Conservation (phyloP, 306 rosid genomes). For the Alnus glutinosa region DNA sequence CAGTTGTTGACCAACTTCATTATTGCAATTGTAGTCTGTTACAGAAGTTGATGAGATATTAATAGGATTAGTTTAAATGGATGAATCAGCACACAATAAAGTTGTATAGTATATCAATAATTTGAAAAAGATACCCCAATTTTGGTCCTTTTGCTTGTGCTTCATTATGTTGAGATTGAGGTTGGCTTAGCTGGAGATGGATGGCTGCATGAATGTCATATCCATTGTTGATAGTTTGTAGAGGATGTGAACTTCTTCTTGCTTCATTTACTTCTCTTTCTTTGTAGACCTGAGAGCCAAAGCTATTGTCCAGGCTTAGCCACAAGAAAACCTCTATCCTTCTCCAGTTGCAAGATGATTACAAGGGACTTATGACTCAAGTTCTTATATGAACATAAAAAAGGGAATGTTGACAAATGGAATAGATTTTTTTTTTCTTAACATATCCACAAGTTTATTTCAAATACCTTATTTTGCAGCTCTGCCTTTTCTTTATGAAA, state of each 20-base stretch:
- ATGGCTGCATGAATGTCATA: constrained; percentile 49
- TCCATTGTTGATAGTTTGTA: constrained; percentile 40
- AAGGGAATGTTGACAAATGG: background rate
- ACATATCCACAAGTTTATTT: background rate
- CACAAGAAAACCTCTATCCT: constrained; percentile 17
- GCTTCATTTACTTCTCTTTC: constrained; percentile 37
- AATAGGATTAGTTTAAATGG: background rate
- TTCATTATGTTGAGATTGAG: constrained; percentile 57
- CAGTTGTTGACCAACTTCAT: constrained; percentile 28
- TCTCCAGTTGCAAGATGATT: constrained; percentile 23
- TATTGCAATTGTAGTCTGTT: constrained; percentile 73
- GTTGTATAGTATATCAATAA: constrained; percentile 10
- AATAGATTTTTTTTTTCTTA: background rate
- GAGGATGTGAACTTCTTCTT: constrained; percentile 35
- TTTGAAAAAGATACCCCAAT: constrained; percentile 62
- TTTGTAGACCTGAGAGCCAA: constrained; percentile 52
- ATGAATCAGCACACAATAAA: background rate
- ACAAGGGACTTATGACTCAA: background rate
- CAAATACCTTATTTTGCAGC: constrained; percentile 53
- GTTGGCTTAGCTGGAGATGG: constrained; percentile 75
- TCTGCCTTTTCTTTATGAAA: constrained; percentile 55
- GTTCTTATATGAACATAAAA: background rate
- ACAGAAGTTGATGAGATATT: constrained; percentile 21
- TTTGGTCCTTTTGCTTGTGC: constrained; percentile 42
- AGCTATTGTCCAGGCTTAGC: constrained; percentile 23